A percentile compares a stretch with the other conserved stretches of the same genome.
Evolutionary conservation across 1,284 basidiomycete species (phyloP).

Genomic region (Ceratobasidium sp.): DNA sequence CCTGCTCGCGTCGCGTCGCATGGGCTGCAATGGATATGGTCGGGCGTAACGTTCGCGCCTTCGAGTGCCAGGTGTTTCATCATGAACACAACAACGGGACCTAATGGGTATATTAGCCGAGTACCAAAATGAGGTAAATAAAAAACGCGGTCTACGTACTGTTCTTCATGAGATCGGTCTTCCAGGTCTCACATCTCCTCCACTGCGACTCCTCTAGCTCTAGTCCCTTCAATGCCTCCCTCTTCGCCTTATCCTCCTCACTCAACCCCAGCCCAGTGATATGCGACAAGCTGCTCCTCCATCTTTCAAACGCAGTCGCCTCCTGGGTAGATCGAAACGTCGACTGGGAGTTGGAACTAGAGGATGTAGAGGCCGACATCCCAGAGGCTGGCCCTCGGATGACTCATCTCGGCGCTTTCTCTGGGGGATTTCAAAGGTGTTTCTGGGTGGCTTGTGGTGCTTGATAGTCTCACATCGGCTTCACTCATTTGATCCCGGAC

Average conservation of each 20-base stretch:
- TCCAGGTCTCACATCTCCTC: constrained; percentile 59
- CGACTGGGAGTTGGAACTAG: background rate
- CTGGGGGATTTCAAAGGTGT: background rate
- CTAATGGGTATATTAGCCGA: constrained; percentile 57
- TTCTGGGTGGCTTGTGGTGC: constrained; percentile 30
- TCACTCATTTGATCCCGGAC: constrained; percentile 32
- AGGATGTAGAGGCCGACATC: constrained; percentile 24
- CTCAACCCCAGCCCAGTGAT: constrained; percentile 56
- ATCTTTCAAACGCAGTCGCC: constrained; percentile 53
- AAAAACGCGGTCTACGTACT: constrained; percentile 52
- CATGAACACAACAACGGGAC: constrained; percentile 88
- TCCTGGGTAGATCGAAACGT: constrained; percentile 34
- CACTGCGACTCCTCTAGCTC: constrained; percentile 55
- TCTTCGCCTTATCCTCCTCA: constrained; percentile 51
- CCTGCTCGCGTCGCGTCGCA: constrained; percentile 80
- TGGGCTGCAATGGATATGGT: constrained; percentile 83
- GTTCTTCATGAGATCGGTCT: constrained; percentile 56
- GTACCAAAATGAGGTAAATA: background rate
- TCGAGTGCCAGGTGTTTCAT: constrained; percentile 80
- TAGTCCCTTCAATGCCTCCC: constrained; percentile 47
- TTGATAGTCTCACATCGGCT: constrained; percentile 31
- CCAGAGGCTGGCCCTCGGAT: background rate
- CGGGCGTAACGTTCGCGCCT: constrained; percentile 70
- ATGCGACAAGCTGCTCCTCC: constrained; percentile 54
- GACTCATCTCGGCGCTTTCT: constrained; percentile 34